Base-by-base conservation (phyloP, 768 basidiomycete genomes). In the Rhodotorula toruloides region DNA sequence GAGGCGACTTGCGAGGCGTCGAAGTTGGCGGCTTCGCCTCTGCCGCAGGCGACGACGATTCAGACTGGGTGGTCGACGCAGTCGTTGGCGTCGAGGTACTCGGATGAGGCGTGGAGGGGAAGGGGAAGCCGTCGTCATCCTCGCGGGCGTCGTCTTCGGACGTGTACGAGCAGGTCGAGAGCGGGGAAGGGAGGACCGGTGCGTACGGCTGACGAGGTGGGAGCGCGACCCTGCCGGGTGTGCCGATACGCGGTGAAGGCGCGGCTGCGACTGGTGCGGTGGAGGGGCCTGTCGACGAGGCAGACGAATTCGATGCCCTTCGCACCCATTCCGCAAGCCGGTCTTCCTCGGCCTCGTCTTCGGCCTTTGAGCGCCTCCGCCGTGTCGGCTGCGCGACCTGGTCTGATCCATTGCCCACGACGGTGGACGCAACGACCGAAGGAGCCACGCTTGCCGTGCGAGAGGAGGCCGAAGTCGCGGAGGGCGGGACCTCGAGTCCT, bases 141-240 rank as follows among this genome's bases (percentile, higher is more conserved):
- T 54, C 29, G 40, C 11, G 36, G 32, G 42, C 60, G 21, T 34
- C 60, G 40, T 52, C 50, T 16, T 4, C 29, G 14, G 65, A 67
- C 25, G 40, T 67, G 60, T 67, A 62, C 11, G 60, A 62, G 52
- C 60, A 61, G 2, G 61, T 61, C 44, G 65, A 67, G 1, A 67
- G 39, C 2, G 65, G 65, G 1, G 60, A 62, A 14, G 65, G 65
- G 6, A 67, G 55, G 29, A 61, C 60, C 3, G 65, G 65, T 13
- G 65, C 53, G 60, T 52, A 67, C 1, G 58, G 44, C n/a, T 61
- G 65, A 11, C 65, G 65, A 8, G 42, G 34, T 0, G 65, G 48
- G 19, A 50, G 58, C 1, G 48, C 54, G 14, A 60, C n/a, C 6
- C 22, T 39, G 39, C 31, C 31, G 14, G 53, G 25, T 12, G 7